Base-by-base conservation (phyloP, 2,329 filamentous ascomycete genomes). In the Dactylellina drechsleri region DNA sequence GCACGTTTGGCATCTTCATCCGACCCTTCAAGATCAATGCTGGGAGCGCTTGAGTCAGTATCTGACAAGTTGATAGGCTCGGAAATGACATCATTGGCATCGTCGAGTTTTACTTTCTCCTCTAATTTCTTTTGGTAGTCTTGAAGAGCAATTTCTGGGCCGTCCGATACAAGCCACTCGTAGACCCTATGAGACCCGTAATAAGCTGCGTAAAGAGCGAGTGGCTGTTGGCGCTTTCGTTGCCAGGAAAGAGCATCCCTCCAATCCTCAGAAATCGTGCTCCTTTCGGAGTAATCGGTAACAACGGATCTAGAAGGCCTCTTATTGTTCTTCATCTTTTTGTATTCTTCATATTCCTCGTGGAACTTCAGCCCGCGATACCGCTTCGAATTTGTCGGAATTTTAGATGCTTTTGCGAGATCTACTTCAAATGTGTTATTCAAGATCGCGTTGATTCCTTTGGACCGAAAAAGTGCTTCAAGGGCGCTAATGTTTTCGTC, bases 141-240 rank as follows among this genome's bases (percentile, higher is more conserved):
- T 12, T 15, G 80, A 76, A 16, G 84, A 84, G 79, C 88, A 80
- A 88, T 85, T 77, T 87, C 82, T 0, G 92, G 91, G 0, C 87
- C 86, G 76, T 92, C 90, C 71, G 90, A 89, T 65, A 92, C 81
- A 80, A 94, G 91, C 87, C 91, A 96, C 79, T 94, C 89, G 0
- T 92, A 87, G 16, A 86, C 85, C 50, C 90, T 86, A 15, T 93
- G 80, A 20, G 84, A 89, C 1, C 88, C 87, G 26, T 61, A 61
- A 15, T 73, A 1, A 78, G 78, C 64, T 8, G 64, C 64, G n/a
- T 41, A 52, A 18, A 59, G 13, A 20, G 53, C 41, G 1, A 31
- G 4, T 2, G 64, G 43, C 91, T 81, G 1, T 86, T 0, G 82
- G 95, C 80, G 87, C 91, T 15, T 85, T 23, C 7, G n/a, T 8